Conservation (phyloP, 768 basidiomycete species). For the Calocybe indica region DNA sequence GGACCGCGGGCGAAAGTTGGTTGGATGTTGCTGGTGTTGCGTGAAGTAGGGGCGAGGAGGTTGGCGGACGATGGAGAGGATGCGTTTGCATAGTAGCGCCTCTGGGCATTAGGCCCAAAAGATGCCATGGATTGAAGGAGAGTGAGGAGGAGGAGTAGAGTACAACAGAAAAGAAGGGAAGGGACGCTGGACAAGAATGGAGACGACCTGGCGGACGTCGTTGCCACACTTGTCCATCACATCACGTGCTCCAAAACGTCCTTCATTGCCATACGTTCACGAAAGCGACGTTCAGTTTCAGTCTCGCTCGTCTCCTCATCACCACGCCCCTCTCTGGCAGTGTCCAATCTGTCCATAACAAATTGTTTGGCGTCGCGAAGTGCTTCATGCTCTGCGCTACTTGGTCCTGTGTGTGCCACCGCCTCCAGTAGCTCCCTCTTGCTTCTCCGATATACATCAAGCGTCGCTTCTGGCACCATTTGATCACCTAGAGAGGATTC, state of each 20-base stretch:
- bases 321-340: too few species aligned
- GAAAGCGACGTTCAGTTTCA: too few species aligned
- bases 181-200: conserved; percentile 6
- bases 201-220: neutral
- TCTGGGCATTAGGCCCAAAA: conserved; percentile 31
- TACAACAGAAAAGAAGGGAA: conserved; percentile 5
- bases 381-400: neutral
- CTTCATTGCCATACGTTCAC: too few species aligned
- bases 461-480: neutral
- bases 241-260: neutral
- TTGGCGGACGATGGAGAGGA: conserved; percentile 46
- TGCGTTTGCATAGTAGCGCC: conserved; percentile 32
- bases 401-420: neutral
- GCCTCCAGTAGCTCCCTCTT: neutral
- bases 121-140: conserved; percentile 20
- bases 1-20: conserved; percentile 38
- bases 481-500: neutral
- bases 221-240: neutral
- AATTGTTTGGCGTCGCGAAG: too few species aligned
- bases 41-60: conserved; percentile 34
- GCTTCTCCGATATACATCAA: neutral
- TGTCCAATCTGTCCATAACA: too few species aligned
- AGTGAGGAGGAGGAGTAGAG: conserved; percentile 14
- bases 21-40: conserved; percentile 25
- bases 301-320: too few species aligned